A percentile compares a stretch with the other conserved stretches of the same genome.
Conservation (phyloP, 2,329 filamentous ascomycete genomes). For the Botryosphaeria agaves region DNA sequence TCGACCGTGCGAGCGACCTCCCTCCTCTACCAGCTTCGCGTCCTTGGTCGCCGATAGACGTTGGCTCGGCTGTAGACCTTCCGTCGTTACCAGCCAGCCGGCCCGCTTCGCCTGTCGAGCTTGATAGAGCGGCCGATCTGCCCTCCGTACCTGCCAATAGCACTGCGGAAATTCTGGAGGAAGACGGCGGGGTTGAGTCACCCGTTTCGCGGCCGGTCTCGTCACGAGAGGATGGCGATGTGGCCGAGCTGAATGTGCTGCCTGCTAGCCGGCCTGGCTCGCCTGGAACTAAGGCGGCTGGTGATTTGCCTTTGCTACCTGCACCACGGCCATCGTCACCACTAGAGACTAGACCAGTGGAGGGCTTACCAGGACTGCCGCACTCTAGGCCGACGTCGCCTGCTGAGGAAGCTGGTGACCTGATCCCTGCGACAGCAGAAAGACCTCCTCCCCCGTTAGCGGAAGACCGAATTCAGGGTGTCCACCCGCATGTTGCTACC, state of each 20-base stretch:
- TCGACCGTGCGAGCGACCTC: background rate
- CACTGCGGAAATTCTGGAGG: too few relatives aligned
- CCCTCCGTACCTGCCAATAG: constrained; percentile 1
- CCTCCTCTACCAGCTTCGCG: background rate
- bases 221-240: background rate
- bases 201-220: constrained; percentile 2
- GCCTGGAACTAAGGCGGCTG: constrained; percentile 10
- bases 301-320: background rate
- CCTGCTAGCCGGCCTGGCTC: constrained; percentile 11
- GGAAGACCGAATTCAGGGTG: too few relatives aligned
- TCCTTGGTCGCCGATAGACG: background rate
- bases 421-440: too few relatives aligned
- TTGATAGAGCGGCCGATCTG: constrained; percentile 3
- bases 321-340: background rate
- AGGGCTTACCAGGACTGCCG: too few relatives aligned
- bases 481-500: too few relatives aligned
- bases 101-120: background rate
- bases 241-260: background rate
- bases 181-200: too few relatives aligned
- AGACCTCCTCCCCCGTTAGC: too few relatives aligned
- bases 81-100: background rate
- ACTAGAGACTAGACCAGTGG: background rate
- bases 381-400: too few relatives aligned
- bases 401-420: too few relatives aligned
- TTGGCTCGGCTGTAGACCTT: constrained; percentile 9